A percentile compares a stretch with the other conserved stretches of the same genome.
These are phyloP conservation scores for Coemansia sp. DNA, from an alignment of 192 early-diverging fungal genomes.

Conservation along the genomic window DNA sequence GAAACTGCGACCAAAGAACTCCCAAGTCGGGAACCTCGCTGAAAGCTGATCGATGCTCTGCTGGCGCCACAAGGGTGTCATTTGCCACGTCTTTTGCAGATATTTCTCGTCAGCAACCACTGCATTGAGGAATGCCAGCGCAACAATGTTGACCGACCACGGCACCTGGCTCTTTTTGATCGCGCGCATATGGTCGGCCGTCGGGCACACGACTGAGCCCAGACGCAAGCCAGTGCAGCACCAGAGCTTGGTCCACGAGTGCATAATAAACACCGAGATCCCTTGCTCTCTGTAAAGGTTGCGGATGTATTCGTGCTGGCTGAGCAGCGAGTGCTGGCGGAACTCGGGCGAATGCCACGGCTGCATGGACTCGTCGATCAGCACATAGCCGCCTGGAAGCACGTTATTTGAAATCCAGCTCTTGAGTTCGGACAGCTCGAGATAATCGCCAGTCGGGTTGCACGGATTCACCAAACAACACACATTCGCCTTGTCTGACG, in stretches of 20 bases:
- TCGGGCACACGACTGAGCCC: constrained; percentile 86
- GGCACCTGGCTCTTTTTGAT: constrained; percentile 84
- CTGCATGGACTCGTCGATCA: constrained; percentile 94
- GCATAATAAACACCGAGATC: constrained; percentile 83
- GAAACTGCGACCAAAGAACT: constrained; percentile 71
- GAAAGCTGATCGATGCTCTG: constrained; percentile 42
- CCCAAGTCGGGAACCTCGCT: constrained; percentile 57
- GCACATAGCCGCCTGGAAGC: constrained; percentile 72
- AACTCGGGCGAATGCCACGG: constrained; percentile 84
- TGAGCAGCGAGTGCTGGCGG: constrained; percentile 78
- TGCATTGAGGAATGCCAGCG: constrained; percentile 77
- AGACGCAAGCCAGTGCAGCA: constrained; percentile 87
- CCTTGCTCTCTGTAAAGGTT: constrained; percentile 62
- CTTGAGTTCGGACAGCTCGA: constrained; percentile 71
- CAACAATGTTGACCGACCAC: constrained; percentile 90
- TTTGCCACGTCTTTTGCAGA: constrained; percentile 74
- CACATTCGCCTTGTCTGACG: constrained; percentile 64
- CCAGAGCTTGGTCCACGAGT: constrained; percentile 95
- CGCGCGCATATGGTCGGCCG: constrained; percentile 66
- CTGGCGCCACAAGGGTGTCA: constrained; percentile 69
- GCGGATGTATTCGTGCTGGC: constrained; percentile 67
- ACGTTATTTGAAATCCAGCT: constrained; percentile 75
- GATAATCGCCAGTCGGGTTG: constrained; percentile 89
- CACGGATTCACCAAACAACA: constrained; percentile 89
- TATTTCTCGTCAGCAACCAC: constrained; percentile 72